These are phyloP conservation scores for Monotropa hypopitys DNA, from an alignment of 179 eudicot species.

Conservation along the genomic window DNA sequence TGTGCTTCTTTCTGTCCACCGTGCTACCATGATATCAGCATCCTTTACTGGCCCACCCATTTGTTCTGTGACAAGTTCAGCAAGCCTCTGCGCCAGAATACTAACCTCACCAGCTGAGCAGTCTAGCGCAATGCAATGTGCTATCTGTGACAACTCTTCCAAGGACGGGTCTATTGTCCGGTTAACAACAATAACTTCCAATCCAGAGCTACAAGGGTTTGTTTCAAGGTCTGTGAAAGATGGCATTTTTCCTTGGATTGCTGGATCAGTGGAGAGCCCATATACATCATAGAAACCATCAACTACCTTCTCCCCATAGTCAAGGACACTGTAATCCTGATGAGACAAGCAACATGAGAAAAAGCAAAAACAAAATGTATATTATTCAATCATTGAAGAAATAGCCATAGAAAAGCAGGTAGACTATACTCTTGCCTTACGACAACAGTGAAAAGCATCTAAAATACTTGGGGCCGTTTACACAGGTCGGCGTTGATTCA, in stretches of 20 bases:
- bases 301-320: slow-evolving; percentile 80
- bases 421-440: not conserved
- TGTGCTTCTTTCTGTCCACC: slow-evolving; percentile 78
- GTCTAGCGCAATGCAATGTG: slow-evolving; percentile 70
- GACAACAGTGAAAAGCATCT: not conserved
- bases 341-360: slow-evolving; percentile 9
- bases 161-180: slow-evolving; percentile 66
- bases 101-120: slow-evolving; percentile 49
- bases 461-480: not conserved
- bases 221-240: slow-evolving; percentile 74
- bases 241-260: slow-evolving; percentile 72
- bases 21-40: slow-evolving; percentile 54
- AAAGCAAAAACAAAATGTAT: slow-evolving; percentile 5
- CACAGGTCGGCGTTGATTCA: not conserved
- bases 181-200: slow-evolving; percentile 80
- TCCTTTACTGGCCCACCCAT: slow-evolving; percentile 97
- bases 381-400: not conserved
- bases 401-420: not conserved
- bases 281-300: slow-evolving; percentile 94
- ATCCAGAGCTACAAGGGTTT: slow-evolving; percentile 56
- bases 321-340: slow-evolving; percentile 85
- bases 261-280: slow-evolving; percentile 51
- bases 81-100: slow-evolving; percentile 61
- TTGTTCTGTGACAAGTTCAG: slow-evolving; percentile 87
- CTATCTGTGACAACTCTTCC: slow-evolving; percentile 84